Evolutionary conservation across 805 yeast species (phyloP).

Genomic region (Candida sithepensis): DNA sequence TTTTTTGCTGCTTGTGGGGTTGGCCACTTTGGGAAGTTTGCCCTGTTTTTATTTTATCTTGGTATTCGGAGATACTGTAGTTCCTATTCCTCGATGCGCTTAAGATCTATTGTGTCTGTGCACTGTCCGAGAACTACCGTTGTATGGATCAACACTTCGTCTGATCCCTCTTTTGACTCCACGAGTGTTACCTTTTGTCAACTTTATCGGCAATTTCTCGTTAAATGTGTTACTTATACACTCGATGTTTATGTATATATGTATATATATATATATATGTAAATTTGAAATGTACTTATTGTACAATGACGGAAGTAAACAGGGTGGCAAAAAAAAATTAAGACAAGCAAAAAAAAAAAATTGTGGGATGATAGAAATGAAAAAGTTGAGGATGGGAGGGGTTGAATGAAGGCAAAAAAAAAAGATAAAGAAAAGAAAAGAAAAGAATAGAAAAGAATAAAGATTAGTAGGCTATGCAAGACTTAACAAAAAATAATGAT

Average conservation of each 20-base stretch:
- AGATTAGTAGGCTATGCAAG: background rate
- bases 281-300: background rate
- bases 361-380: slow-evolving; percentile 1
- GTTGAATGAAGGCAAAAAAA: background rate
- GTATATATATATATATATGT: background rate
- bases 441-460: background rate
- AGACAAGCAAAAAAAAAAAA: background rate
- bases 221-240: too few species aligned
- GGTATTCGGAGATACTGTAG: too few species aligned
- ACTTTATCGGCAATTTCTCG: too few species aligned
- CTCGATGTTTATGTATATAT: background rate
- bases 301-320: slow-evolving; percentile 2
- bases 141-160: too few species aligned
- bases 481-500: background rate
- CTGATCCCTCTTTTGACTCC: too few species aligned
- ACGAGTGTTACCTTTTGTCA: too few species aligned
- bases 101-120: too few species aligned
- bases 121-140: too few species aligned
- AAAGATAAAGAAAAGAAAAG: background rate
- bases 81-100: too few species aligned
- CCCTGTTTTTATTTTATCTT: too few species aligned
- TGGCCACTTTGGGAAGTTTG: too few species aligned
- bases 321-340: background rate
- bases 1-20: background rate
- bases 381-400: background rate